Evolutionary conservation across 225 moss, liverwort and hornwort genomes (phyloP).

Genomic region (Pseudisothecium myosuroides): DNA sequence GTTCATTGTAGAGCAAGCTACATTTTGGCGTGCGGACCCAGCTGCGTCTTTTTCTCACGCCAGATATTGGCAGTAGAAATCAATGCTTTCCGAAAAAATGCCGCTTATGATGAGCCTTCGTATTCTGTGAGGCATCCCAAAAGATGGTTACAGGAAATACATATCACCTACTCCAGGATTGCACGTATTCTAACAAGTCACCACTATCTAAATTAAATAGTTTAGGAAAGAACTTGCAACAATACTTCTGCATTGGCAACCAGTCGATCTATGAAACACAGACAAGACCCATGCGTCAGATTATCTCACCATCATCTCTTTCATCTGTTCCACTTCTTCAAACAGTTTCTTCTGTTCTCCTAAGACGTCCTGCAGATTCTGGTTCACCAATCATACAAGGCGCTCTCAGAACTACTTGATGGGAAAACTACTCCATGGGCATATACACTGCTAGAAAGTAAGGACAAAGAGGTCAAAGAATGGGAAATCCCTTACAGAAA

Average conservation of each 20-base stretch:
- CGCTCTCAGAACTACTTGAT: background rate
- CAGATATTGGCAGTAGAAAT: background rate
- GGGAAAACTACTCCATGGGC: background rate
- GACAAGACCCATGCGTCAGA: background rate
- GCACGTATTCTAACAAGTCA: background rate
- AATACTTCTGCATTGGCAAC: background rate
- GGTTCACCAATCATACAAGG: conserved; percentile 4
- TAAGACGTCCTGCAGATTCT: conserved; percentile 57
- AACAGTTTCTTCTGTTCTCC: conserved; percentile 64
- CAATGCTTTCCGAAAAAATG: background rate
- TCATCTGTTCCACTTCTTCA: conserved; percentile 56
- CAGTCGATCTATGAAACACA: background rate
- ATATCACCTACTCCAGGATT: background rate
- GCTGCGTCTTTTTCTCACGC: background rate
- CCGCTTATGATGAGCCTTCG: background rate
- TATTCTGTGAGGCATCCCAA: conserved; percentile 1
- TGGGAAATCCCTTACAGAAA: background rate
- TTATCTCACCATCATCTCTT: conserved; percentile 54
- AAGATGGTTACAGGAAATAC: background rate
- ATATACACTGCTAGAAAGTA: background rate
- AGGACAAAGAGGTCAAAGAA: background rate
- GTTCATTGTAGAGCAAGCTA: background rate
- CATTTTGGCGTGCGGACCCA: background rate
- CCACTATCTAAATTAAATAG: background rate
- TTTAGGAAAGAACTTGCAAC: background rate